A percentile compares a stretch with the other conserved stretches of the same genome.
phyloP scores from a whole-genome alignment of 768 basidiomycete genomes.

The Lactarius hengduanensis region DNA sequence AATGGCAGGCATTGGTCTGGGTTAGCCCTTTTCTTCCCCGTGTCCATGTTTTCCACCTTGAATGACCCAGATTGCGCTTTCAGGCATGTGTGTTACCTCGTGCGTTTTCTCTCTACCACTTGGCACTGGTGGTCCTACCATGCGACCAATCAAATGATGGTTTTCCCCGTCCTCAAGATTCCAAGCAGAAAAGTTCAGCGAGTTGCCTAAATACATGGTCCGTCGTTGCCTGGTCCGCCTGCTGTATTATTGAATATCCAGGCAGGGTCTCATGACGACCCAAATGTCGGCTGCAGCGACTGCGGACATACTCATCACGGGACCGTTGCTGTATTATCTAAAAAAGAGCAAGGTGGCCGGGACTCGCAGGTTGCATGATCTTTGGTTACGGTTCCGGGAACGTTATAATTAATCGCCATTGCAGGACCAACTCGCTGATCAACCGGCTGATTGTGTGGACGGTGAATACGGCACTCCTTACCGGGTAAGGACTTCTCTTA shows the following conservation, averaged over 20 bases:
- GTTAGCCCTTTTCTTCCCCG: background rate
- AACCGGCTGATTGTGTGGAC: conserved; percentile 16
- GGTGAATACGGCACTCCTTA: conserved; percentile 13
- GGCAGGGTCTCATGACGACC: conserved; percentile 2
- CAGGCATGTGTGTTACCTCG: conserved; percentile 8
- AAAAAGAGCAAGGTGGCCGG: conserved; percentile 8
- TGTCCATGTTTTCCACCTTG: background rate
- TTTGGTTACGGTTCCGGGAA: background rate
- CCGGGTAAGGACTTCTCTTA: conserved; percentile 7
- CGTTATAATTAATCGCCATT: background rate
- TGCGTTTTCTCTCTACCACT: background rate
- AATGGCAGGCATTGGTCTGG: conserved; percentile 10
- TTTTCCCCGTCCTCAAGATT: background rate
- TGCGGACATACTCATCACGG: conserved; percentile 17
- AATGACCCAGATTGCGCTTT: background rate
- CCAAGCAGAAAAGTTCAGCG: background rate
- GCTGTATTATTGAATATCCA: background rate
- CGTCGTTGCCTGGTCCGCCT: background rate
- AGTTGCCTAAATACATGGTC: conserved; percentile 2
- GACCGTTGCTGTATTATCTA: conserved; percentile 21
- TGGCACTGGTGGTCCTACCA: background rate
- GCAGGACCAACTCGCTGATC: conserved; percentile 18
- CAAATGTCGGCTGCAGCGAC: conserved; percentile 1
- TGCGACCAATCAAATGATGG: background rate
- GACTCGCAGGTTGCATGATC: background rate